These are phyloP conservation scores for Diplodia scrobiculata DNA, from an alignment of 2,329 filamentous ascomycete species.

Conservation along the genomic window DNA sequence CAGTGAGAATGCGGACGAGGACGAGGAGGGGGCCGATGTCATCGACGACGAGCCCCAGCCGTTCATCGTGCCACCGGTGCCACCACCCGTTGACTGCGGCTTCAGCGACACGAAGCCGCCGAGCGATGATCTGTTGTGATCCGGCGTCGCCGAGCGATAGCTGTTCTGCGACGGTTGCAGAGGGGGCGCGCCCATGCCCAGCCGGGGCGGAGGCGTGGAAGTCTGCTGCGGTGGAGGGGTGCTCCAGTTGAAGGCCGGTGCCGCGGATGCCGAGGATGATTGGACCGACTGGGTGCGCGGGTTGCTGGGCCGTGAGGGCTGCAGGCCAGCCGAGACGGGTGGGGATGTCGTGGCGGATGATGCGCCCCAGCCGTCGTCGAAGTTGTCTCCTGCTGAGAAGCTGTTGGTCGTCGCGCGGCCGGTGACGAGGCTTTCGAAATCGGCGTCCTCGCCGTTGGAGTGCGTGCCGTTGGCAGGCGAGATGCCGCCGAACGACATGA, in stretches of 20 bases:
- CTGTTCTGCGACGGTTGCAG: background rate
- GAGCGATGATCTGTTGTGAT: constrained; percentile 53
- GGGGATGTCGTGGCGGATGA: constrained; percentile 37
- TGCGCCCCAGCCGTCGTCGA: constrained; percentile 50
- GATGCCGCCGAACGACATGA: constrained; percentile 66
- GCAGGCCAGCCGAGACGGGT: constrained; percentile 39
- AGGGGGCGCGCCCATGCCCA: constrained; percentile 6
- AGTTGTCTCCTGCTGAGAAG: constrained; percentile 42
- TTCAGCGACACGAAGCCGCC: constrained; percentile 53
- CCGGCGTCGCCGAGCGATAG: background rate
- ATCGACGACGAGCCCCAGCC: constrained; percentile 37
- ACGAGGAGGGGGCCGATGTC: constrained; percentile 24
- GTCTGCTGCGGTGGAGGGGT: constrained; percentile 38
- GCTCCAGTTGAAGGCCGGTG: constrained; percentile 53
- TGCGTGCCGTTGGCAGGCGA: constrained; percentile 59
- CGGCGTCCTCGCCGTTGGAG: constrained; percentile 63
- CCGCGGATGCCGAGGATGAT: constrained; percentile 34
- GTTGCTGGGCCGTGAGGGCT: constrained; percentile 33
- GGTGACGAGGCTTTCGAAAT: constrained; percentile 89
- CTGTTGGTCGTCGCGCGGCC: constrained; percentile 58
- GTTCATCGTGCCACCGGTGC: background rate
- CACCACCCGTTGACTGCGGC: constrained; percentile 36
- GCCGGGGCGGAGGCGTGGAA: constrained; percentile 12
- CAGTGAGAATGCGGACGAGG: constrained; percentile 40
- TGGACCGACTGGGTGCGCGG: constrained; percentile 35